A percentile compares a stretch with the other conserved stretches of the same genome.
These are phyloP conservation scores for Melanopsichium pennsylvanicum DNA, from an alignment of 1,284 basidiomycete genomes.

Conservation along the genomic window DNA sequence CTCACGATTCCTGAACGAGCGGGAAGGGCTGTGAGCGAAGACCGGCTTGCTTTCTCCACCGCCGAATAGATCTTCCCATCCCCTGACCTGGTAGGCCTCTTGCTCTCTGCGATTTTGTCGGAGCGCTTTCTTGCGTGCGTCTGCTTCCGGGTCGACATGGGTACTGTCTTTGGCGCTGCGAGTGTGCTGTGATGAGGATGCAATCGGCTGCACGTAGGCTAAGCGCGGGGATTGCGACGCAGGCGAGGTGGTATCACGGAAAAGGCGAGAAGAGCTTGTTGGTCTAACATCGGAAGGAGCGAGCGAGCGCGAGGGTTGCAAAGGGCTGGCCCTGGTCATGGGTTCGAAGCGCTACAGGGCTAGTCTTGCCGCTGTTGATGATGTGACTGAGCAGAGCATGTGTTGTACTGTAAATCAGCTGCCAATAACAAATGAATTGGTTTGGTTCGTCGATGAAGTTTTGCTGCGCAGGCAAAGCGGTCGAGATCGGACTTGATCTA, in stretches of 20 bases:
- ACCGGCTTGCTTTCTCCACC: conserved; percentile 22
- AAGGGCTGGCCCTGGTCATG: no score
- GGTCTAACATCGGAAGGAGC: not conserved
- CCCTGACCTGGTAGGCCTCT: conserved; percentile 20
- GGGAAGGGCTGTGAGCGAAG: conserved; percentile 1
- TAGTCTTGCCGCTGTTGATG: no score
- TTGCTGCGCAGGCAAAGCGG: no score
- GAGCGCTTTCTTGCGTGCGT: conserved; percentile 11
- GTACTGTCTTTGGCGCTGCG: not conserved
- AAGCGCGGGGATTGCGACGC: not conserved
- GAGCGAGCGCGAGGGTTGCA: conserved; percentile 2
- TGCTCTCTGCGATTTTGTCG: conserved; percentile 25
- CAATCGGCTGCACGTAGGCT: not conserved
- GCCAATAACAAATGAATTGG: no score
- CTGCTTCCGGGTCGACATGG: not conserved
- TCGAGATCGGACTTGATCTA: no score
- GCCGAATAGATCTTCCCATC: conserved; percentile 30
- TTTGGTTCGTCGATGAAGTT: no score
- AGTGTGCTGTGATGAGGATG: not conserved
- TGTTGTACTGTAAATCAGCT: no score
- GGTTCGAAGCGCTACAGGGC: no score
- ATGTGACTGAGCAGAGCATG: no score
- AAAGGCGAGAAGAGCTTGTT: conserved; percentile 8
- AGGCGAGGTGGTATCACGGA: conserved; percentile 6
- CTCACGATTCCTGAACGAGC: not conserved